Evolutionary conservation across 2,329 filamentous ascomycete species (phyloP).

Genomic region (Amylocarpus encephaloides): DNA sequence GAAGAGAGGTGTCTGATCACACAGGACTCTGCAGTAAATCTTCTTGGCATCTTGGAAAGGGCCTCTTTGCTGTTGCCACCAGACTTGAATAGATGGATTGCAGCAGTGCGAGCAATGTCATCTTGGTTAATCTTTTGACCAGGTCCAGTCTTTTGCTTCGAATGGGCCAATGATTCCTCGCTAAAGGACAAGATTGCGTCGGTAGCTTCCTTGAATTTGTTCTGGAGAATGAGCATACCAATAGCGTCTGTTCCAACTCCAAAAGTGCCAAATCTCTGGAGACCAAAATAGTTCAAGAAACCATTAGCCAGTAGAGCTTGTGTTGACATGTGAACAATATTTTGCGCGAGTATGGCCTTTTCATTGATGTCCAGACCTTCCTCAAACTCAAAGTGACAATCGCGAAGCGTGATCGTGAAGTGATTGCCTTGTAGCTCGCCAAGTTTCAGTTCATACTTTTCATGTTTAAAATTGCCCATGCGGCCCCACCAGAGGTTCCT

Average conservation of each 20-base stretch:
- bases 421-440: slow-evolving; percentile 86
- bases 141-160: slow-evolving; percentile 41
- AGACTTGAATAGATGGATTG: slow-evolving; percentile 66
- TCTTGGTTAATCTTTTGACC: slow-evolving; percentile 58
- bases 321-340: slow-evolving; percentile 53
- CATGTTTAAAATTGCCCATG: slow-evolving; percentile 78
- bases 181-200: slow-evolving; percentile 71
- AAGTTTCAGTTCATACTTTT: slow-evolving; percentile 64
- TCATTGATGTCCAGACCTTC: slow-evolving; percentile 42
- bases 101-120: slow-evolving; percentile 71
- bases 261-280: slow-evolving; percentile 95
- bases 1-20: slow-evolving; percentile 68
- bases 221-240: slow-evolving; percentile 76
- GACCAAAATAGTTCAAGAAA: slow-evolving; percentile 95
- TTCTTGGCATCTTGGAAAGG: slow-evolving; percentile 63
- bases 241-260: slow-evolving; percentile 77
- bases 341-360: slow-evolving; percentile 38
- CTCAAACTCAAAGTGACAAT: slow-evolving; percentile 58
- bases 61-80: slow-evolving; percentile 54
- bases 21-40: slow-evolving; percentile 73
- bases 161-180: slow-evolving; percentile 47
- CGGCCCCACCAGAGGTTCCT: slow-evolving; percentile 51
- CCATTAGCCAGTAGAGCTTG: slow-evolving; percentile 64
- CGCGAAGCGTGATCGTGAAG: slow-evolving; percentile 85
- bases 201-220: slow-evolving; percentile 74